A percentile compares a stretch with the other conserved stretches of the same genome.
Conservation (phyloP, 2,329 filamentous ascomycete species). For the Lecanicillium sp. region DNA sequence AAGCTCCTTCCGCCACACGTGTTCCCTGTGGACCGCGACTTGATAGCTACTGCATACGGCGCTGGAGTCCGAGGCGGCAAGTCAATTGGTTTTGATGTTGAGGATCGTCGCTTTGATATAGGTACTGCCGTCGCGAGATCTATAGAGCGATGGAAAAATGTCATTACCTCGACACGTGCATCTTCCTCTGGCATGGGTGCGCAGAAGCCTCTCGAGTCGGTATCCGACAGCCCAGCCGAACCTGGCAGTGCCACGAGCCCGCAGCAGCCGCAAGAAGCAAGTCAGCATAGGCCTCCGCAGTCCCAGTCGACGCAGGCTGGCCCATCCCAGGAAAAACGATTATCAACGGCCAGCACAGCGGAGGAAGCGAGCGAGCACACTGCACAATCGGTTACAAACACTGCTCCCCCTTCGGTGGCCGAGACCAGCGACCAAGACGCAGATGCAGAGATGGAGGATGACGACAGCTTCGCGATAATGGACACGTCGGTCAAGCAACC, state of each 20-base stretch:
- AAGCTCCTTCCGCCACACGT: slow-evolving; percentile 46
- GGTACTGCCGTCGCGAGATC: slow-evolving; percentile 45
- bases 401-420: slow-evolving; percentile 35
- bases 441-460: slow-evolving; percentile 50
- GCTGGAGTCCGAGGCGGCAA: slow-evolving; percentile 34
- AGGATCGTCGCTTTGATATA: slow-evolving; percentile 49
- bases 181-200: slow-evolving; percentile 39
- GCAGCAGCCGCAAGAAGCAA: slow-evolving; percentile 18
- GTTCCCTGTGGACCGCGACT: slow-evolving; percentile 43
- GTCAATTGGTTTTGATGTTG: slow-evolving; percentile 40
- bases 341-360: slow-evolving; percentile 31
- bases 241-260: slow-evolving; percentile 15
- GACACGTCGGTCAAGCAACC: slow-evolving; percentile 32
- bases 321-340: slow-evolving; percentile 21
- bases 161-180: slow-evolving; percentile 47
- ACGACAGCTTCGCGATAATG: slow-evolving; percentile 49
- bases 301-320: slow-evolving; percentile 18
- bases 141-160: slow-evolving; percentile 57
- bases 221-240: slow-evolving; percentile 18
- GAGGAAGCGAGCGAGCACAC: slow-evolving; percentile 29
- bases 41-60: slow-evolving; percentile 43
- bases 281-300: slow-evolving; percentile 18
- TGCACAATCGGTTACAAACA: slow-evolving; percentile 27
- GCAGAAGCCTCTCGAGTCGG: slow-evolving; percentile 43
- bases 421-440: slow-evolving; percentile 38